Conservation (phyloP, 495 filamentous ascomycete species). For the Daldinia concentrica region DNA sequence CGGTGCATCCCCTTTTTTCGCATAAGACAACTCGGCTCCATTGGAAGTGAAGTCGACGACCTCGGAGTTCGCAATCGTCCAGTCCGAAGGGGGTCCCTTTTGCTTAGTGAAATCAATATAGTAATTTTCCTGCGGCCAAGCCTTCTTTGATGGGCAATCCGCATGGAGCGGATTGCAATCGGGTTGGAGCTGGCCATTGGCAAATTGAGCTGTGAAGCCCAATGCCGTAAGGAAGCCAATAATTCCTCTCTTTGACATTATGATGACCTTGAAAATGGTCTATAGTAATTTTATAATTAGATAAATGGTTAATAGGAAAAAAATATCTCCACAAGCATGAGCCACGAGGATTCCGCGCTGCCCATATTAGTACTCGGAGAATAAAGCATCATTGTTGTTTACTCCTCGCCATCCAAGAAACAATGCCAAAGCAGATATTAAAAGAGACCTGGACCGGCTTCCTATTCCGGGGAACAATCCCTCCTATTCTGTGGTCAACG, state of each 20-base stretch:
- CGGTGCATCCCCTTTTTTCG: conserved; percentile 77
- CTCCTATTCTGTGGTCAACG: conserved; percentile 1
- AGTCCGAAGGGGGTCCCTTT: conserved; percentile 26
- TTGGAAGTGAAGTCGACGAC: conserved; percentile 59
- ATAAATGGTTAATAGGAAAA: conserved; percentile 21
- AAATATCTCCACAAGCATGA: not conserved
- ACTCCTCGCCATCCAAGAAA: conserved; percentile 22
- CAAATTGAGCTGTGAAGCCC: conserved; percentile 38
- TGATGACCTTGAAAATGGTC: conserved; percentile 23
- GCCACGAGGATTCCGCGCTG: conserved; percentile 15
- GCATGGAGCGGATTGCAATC: conserved; percentile 44
- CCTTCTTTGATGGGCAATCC: conserved; percentile 43
- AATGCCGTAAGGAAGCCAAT: conserved; percentile 38
- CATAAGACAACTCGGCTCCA: conserved; percentile 79
- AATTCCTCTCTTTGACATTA: conserved; percentile 42
- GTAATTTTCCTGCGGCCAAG: conserved; percentile 39
- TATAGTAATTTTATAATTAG: conserved; percentile 25
- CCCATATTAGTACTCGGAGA: conserved; percentile 33
- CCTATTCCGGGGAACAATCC: conserved; percentile 37
- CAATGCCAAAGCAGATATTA: conserved; percentile 43
- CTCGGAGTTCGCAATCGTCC: conserved; percentile 37
- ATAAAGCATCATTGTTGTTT: conserved; percentile 47
- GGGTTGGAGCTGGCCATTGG: conserved; percentile 42
- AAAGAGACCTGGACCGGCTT: conserved; percentile 31
- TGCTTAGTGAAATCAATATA: conserved; percentile 48